A percentile compares a stretch with the other conserved stretches of the same genome.
phyloP scores from a whole-genome alignment of 106 monocot species.

The Phalaenopsis equestris region DNA sequence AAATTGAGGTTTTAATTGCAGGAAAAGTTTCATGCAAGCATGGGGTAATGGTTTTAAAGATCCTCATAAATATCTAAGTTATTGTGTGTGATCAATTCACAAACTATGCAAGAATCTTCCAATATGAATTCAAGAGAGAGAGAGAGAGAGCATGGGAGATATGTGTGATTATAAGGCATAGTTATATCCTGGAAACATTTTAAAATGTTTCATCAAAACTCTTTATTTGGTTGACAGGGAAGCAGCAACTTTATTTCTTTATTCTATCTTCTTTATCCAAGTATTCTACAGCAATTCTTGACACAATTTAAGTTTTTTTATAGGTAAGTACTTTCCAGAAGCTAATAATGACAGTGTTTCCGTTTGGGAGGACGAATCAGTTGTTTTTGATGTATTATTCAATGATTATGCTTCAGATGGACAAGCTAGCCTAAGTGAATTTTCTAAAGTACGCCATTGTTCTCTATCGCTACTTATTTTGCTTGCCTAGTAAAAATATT shows the following conservation, averaged over 20 bases:
- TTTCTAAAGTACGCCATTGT: constrained; percentile 39
- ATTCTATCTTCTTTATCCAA: background rate
- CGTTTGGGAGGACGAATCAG: constrained; percentile 89
- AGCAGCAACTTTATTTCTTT: background rate
- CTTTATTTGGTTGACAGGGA: background rate
- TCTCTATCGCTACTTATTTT: background rate
- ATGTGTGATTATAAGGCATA: background rate
- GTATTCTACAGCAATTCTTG: background rate
- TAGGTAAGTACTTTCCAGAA: constrained; percentile 73
- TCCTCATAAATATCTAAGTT: too few species aligned
- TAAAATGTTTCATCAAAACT: background rate
- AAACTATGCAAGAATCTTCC: too few species aligned
- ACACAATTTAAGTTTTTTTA: constrained; percentile 3
- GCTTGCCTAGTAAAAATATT: background rate
- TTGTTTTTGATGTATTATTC: constrained; percentile 61
- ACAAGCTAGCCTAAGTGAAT: constrained; percentile 30
- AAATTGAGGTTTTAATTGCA: too few species aligned
- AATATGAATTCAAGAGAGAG: too few species aligned
- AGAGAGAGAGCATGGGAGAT: too few species aligned
- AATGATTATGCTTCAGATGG: constrained; percentile 64
- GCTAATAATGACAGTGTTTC: constrained; percentile 59
- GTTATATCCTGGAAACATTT: background rate
- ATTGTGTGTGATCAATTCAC: too few species aligned
- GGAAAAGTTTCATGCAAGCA: too few species aligned
- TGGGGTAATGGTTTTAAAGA: too few species aligned